These are phyloP conservation scores for Penicillium nucicola DNA, from an alignment of 495 filamentous ascomycete genomes.

Conservation along the genomic window DNA sequence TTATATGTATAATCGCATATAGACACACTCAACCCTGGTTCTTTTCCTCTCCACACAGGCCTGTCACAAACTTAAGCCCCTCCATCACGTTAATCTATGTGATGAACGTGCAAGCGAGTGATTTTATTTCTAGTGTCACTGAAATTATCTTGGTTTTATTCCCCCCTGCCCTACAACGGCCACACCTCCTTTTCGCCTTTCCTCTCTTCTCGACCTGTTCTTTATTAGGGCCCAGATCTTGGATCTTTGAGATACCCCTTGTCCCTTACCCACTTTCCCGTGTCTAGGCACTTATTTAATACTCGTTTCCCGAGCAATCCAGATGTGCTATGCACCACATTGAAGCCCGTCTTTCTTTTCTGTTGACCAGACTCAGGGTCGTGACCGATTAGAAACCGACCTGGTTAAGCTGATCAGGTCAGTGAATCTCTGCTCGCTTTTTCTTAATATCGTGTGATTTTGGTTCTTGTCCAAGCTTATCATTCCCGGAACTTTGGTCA, in stretches of 20 bases:
- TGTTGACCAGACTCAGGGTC: conserved; percentile 20
- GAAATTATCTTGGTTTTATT: conserved; percentile 7
- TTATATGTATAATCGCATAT: conserved; percentile 16
- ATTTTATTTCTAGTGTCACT: conserved; percentile 5
- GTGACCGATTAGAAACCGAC: conserved; percentile 18
- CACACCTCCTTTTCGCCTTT: conserved; percentile 10
- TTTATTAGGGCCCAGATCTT: conserved; percentile 19
- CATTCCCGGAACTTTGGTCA: background rate
- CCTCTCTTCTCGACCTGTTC: conserved; percentile 9
- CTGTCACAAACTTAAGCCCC: conserved; percentile 28
- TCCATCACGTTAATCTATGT: conserved; percentile 25
- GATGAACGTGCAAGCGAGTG: conserved; percentile 26
- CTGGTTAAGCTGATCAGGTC: conserved; percentile 17
- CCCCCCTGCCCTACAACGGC: background rate
- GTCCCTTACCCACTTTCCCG: conserved; percentile 7
- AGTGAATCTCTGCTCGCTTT: too few relatives aligned
- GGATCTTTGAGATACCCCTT: conserved; percentile 12
- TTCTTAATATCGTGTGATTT: too few relatives aligned
- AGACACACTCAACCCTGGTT: conserved; percentile 1
- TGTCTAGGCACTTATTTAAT: conserved; percentile 15
- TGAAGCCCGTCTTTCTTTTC: conserved; percentile 10
- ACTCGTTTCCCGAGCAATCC: conserved; percentile 1
- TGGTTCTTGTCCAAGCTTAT: conserved; percentile 1
- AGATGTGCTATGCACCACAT: conserved; percentile 20
- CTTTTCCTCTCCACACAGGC: conserved; percentile 13